Base-by-base conservation (phyloP, 2,329 filamentous ascomycete genomes). In the Onygena corvina region DNA sequence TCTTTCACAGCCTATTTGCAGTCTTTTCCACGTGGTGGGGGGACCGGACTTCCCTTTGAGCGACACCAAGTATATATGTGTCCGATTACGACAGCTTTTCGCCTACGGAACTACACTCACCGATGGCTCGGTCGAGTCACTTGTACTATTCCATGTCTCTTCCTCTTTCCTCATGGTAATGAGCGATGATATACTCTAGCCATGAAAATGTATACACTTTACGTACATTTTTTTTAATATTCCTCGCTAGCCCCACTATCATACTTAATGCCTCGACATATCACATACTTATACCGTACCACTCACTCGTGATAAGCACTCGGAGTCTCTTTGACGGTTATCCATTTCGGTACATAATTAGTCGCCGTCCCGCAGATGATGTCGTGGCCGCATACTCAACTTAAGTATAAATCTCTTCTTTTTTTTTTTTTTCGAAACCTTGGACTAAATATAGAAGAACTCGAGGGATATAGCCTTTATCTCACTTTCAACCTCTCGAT, bases 381-480 rank as follows among this genome's bases (percentile, higher is more conserved):
- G n/a, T n/a, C n/a, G n/a, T n/a, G n/a, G n/a, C n/a, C n/a, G n/a
- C n/a, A n/a, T n/a, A n/a, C n/a, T n/a, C n/a, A n/a, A n/a, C n/a
- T n/a, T n/a, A n/a, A n/a, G 30, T 7, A 4, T n/a, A 12, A 12
- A 12, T n/a, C 16, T 40, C n/a, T n/a, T 7, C 18, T 11, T 12
- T 23, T 23, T 40, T 11, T 12, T 40, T 23, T 29, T 40, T 40
- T n/a, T 18, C 36, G 20, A n/a, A n/a, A n/a, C n/a, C n/a, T n/a
- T n/a, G n/a, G n/a, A n/a, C 36, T 21, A 40, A 38, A 40, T 40
- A 40, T 40, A 40, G 36, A 40, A 40, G n/a, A n/a, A n/a, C n/a
- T n/a, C n/a, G n/a, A n/a, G n/a, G n/a, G n/a, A n/a, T n/a, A n/a
- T n/a, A n/a, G n/a, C n/a, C n/a, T n/a, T n/a, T n/a, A n/a, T n/a